A percentile compares a stretch with the other conserved stretches of the same genome.
phyloP scores from a whole-genome alignment of 305 asterid species.

The Fraxinus velutina region DNA sequence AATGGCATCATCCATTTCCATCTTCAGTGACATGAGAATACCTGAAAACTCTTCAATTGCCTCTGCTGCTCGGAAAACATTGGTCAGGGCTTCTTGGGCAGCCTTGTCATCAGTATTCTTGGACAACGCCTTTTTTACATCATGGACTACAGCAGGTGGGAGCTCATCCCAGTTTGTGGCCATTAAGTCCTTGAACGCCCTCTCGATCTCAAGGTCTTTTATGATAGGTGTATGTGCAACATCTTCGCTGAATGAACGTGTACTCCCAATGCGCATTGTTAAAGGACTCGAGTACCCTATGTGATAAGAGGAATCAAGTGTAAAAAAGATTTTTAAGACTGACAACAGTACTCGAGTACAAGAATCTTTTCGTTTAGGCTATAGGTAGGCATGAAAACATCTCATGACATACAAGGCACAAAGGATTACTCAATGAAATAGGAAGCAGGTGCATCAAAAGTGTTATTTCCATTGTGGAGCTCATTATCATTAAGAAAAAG shows the following conservation, averaged over 20 bases:
- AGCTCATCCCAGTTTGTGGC: conserved; percentile 76
- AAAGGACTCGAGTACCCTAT: conserved; percentile 41
- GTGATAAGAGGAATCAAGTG: conserved; percentile 16
- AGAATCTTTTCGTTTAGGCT: background rate
- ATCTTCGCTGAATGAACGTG: conserved; percentile 63
- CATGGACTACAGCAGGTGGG: conserved; percentile 51
- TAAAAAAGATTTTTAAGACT: conserved; percentile 14
- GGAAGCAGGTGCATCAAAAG: background rate
- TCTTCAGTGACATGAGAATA: conserved; percentile 62
- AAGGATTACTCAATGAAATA: background rate
- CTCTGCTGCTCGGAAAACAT: conserved; percentile 78
- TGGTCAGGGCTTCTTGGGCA: conserved; percentile 63
- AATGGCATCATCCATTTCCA: conserved; percentile 79
- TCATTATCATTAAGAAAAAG: background rate
- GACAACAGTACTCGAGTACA: background rate
- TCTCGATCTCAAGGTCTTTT: conserved; percentile 57
- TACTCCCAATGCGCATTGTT: conserved; percentile 34
- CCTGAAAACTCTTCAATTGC: conserved; percentile 86
- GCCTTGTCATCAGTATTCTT: conserved; percentile 70
- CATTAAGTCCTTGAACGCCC: conserved; percentile 77
- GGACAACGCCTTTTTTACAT: conserved; percentile 60
- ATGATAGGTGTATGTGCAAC: conserved; percentile 54
- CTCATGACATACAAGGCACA: background rate
- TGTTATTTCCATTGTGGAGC: conserved; percentile 3
- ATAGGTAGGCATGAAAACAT: background rate